These are phyloP conservation scores for Kalmusia sp. DNA, from an alignment of 2,329 filamentous ascomycete genomes.

Conservation along the genomic window DNA sequence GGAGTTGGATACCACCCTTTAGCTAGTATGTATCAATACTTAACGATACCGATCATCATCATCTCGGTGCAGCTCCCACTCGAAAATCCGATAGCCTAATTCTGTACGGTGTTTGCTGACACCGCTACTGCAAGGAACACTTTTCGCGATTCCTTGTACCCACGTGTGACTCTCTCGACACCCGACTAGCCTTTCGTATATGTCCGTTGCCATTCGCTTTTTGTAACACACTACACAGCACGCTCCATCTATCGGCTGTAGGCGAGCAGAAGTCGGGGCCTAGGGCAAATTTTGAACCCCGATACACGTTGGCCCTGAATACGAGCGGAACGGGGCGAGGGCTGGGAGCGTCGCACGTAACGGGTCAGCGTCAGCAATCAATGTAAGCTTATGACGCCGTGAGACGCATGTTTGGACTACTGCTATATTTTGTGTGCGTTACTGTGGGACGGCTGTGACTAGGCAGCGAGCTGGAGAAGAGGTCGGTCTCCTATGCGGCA, in stretches of 20 bases:
- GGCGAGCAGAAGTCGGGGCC: too few relatives aligned
- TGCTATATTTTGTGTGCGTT: neutral
- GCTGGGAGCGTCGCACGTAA: neutral
- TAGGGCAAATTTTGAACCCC: neutral
- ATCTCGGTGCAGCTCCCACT: too few relatives aligned
- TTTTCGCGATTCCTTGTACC: neutral
- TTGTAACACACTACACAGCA: neutral
- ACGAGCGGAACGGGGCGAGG: neutral
- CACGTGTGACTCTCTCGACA: neutral
- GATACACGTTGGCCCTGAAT: neutral
- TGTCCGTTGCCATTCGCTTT: neutral
- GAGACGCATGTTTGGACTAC: too few relatives aligned
- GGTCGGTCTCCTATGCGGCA: too few relatives aligned
- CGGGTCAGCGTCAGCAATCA: neutral
- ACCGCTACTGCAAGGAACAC: neutral
- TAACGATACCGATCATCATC: too few relatives aligned
- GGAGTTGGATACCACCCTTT: neutral
- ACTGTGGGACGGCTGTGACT: neutral
- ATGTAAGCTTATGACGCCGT: neutral
- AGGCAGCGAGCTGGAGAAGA: neutral
- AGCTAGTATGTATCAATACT: slow-evolving; percentile 5
- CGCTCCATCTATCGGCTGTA: neutral
- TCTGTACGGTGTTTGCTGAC: too few relatives aligned
- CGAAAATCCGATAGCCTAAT: too few relatives aligned
- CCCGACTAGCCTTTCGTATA: neutral